These are phyloP conservation scores for Penicillium sp. DNA, from an alignment of 2,329 filamentous ascomycete species.

Conservation along the genomic window DNA sequence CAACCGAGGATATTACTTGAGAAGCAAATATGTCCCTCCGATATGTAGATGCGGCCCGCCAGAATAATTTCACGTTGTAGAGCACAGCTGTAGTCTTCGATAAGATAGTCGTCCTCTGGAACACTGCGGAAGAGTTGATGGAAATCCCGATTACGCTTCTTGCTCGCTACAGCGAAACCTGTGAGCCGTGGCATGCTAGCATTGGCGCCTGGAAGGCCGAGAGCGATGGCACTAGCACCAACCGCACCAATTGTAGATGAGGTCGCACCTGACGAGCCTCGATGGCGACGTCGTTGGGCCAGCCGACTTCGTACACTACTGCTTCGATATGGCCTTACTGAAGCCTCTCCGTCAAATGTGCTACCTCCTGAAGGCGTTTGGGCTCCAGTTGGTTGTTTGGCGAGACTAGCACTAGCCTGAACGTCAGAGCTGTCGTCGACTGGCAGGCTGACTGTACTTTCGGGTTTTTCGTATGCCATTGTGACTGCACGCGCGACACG, in stretches of 20 bases:
- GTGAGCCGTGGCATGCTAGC: constrained; percentile 76
- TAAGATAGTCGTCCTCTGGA: constrained; percentile 95
- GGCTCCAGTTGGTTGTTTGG: constrained; percentile 55
- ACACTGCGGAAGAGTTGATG: constrained; percentile 94
- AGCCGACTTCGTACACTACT: constrained; percentile 71
- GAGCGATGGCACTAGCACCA: constrained; percentile 69
- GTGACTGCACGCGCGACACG: constrained; percentile 65
- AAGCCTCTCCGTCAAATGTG: constrained; percentile 66
- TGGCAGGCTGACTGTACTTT: constrained; percentile 47
- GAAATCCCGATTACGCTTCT: constrained; percentile 95
- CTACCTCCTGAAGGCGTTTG: constrained; percentile 70
- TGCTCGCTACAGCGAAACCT: constrained; percentile 93
- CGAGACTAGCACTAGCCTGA: constrained; percentile 36
- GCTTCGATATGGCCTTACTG: constrained; percentile 62
- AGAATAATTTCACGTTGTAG: constrained; percentile 93
- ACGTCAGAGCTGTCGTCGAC: constrained; percentile 40
- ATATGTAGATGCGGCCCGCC: constrained; percentile 92
- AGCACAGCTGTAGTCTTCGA: constrained; percentile 97
- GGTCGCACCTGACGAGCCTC: constrained; percentile 79
- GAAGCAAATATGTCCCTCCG: constrained; percentile 96
- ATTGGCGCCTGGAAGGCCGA: constrained; percentile 67
- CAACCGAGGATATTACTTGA: constrained; percentile 98
- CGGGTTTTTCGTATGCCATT: constrained; percentile 60
- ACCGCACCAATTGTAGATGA: constrained; percentile 73
- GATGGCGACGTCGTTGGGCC: constrained; percentile 67